These are phyloP conservation scores for Carex littledalei DNA, from an alignment of 176 grass and related monocot species.

Conservation along the genomic window DNA sequence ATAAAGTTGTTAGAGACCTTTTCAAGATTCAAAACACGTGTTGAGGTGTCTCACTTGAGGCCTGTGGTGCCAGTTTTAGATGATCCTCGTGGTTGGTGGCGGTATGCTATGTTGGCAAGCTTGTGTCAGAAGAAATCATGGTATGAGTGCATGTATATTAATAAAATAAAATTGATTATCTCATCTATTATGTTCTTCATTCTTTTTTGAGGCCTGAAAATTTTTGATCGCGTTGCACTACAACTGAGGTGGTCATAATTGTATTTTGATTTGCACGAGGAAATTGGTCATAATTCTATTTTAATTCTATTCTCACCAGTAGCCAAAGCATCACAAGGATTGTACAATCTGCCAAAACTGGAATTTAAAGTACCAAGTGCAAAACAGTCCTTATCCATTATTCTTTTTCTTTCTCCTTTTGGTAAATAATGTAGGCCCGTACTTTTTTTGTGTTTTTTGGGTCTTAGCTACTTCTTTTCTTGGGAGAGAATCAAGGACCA, in stretches of 20 bases:
- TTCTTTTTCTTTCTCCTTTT: neutral
- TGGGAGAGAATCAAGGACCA: conserved; percentile 93
- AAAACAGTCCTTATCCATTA: neutral
- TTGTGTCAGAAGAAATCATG: conserved; percentile 91
- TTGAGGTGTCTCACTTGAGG: conserved; percentile 93
- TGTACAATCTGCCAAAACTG: conserved; percentile 9
- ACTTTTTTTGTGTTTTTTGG: conserved; percentile 14
- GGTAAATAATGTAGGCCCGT: neutral
- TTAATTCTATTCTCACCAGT: no score
- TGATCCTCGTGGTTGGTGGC: conserved; percentile 86
- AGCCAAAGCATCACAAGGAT: neutral
- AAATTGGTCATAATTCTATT: neutral
- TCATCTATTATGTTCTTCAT: neutral
- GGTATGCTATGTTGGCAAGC: conserved; percentile 80
- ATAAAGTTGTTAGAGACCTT: conserved; percentile 93
- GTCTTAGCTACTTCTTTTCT: conserved; percentile 44
- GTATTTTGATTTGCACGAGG: neutral
- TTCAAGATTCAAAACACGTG: conserved; percentile 85
- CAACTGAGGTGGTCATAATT: neutral
- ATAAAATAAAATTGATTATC: neutral
- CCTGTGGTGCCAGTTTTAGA: conserved; percentile 67
- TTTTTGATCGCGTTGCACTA: neutral
- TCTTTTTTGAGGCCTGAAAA: neutral
- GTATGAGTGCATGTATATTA: conserved; percentile 23
- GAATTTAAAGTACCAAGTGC: neutral